A percentile compares a stretch with the other conserved stretches of the same genome.
Conservation (phyloP, 2,329 filamentous ascomycete genomes). For the Sporothrix phasma region DNA sequence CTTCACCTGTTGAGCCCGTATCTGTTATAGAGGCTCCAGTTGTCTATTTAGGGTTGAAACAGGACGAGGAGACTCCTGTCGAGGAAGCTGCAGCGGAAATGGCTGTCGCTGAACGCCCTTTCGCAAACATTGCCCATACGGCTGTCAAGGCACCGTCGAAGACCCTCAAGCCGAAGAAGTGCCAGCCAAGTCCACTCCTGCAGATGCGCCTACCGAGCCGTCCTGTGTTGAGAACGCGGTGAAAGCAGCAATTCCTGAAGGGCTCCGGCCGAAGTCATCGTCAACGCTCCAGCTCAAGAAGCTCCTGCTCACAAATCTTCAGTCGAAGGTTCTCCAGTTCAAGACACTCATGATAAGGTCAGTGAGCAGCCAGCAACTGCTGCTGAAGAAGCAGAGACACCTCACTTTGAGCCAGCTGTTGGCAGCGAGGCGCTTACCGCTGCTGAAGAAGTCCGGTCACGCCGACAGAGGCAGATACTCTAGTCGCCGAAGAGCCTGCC, state of each 20-base stretch:
- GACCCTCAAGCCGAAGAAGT: not conserved
- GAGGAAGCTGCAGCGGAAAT: not conserved
- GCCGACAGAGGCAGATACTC: not conserved
- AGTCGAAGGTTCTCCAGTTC: too few relatives aligned
- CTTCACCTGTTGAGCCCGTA: not conserved
- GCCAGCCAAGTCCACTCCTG: not conserved
- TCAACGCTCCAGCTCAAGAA: not conserved
- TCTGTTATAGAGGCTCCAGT: not conserved
- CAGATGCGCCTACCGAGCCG: not conserved
- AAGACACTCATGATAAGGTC: constrained; percentile 11
- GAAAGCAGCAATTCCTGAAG: too few relatives aligned
- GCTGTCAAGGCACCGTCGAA: not conserved
- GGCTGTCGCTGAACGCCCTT: not conserved
- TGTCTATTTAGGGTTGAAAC: too few relatives aligned
- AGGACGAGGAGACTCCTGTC: not conserved
- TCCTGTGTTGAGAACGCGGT: too few relatives aligned
- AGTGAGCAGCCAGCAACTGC: constrained; percentile 3
- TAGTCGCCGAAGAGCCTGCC: not conserved
- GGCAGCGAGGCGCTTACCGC: constrained; percentile 2
- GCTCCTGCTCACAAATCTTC: constrained; percentile 6
- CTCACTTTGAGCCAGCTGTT: not conserved
- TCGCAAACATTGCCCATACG: not conserved
- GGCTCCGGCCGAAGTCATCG: not conserved
- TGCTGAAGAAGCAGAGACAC: not conserved
- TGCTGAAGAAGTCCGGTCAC: not conserved